Conservation (phyloP, 1,284 basidiomycete genomes). For the Lignosus rhinocerotis region DNA sequence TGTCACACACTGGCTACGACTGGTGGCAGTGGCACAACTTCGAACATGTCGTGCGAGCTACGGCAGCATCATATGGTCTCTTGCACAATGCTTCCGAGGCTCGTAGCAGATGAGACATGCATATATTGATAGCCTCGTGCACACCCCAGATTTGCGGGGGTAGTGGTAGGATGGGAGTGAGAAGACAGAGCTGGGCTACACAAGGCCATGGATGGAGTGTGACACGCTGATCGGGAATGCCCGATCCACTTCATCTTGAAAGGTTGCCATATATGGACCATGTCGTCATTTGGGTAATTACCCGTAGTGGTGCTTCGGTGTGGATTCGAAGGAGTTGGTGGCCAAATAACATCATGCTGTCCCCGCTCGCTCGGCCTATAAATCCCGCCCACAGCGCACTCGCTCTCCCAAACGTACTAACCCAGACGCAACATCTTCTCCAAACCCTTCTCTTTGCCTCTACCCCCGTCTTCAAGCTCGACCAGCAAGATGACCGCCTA, state of each 20-base stretch:
- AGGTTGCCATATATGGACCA: constrained; percentile 21
- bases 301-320: constrained; percentile 22
- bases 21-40: too few relatives aligned
- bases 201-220: background rate
- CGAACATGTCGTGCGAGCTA: too few relatives aligned
- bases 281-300: constrained; percentile 24
- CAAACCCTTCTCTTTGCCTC: background rate
- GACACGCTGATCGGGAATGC: constrained; percentile 11
- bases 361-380: constrained; percentile 6
- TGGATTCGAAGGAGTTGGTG: constrained; percentile 24
- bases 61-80: too few relatives aligned
- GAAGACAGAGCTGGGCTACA: background rate
- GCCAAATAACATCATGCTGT: constrained; percentile 24
- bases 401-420: background rate
- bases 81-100: background rate
- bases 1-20: too few relatives aligned
- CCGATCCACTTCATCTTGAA: constrained; percentile 23
- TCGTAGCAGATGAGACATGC: background rate
- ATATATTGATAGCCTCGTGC: constrained; percentile 5
- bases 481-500: constrained; percentile 25
- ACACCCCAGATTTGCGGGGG: background rate
- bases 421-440: background rate
- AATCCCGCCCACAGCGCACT: background rate
- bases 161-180: background rate
- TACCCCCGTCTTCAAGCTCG: background rate